Conservation (phyloP, 768 basidiomycete genomes). For the Cytidiella melzeri region DNA sequence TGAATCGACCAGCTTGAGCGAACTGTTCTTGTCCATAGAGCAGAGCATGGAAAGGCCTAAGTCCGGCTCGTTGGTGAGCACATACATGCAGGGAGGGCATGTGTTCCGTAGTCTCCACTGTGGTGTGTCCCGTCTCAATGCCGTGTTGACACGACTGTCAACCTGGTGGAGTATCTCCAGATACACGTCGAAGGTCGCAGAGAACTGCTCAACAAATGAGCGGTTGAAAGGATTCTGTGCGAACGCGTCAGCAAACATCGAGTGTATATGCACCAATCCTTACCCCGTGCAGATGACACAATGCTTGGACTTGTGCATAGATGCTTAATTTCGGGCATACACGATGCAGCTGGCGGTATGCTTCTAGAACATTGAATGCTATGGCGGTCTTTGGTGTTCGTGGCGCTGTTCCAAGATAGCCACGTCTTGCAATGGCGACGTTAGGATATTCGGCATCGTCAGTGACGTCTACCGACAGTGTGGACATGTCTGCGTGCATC, state of each 20-base stretch:
- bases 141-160: too few species aligned
- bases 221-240: too few species aligned
- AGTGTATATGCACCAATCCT: slow-evolving; percentile 13
- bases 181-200: too few species aligned
- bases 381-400: too few species aligned
- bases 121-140: too few species aligned
- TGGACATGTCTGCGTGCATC: neutral
- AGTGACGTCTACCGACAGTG: neutral
- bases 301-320: slow-evolving; percentile 16
- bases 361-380: too few species aligned
- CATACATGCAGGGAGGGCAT: slow-evolving; percentile 24
- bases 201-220: too few species aligned
- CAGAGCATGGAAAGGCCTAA: slow-evolving; percentile 7
- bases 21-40: slow-evolving; percentile 20
- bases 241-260: slow-evolving; percentile 12
- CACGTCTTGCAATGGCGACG: slow-evolving; percentile 14
- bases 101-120: slow-evolving; percentile 22
- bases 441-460: slow-evolving; percentile 11
- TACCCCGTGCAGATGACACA: too few species aligned
- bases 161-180: too few species aligned
- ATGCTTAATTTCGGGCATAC: slow-evolving; percentile 22
- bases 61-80: slow-evolving; percentile 9
- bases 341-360: slow-evolving; percentile 17
- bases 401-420: too few species aligned
- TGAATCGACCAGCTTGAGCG: slow-evolving; percentile 15